A percentile compares a stretch with the other conserved stretches of the same genome.
Evolutionary conservation across 2,329 filamentous ascomycete genomes (phyloP).

Genomic region (Verticillium klebahnii): DNA sequence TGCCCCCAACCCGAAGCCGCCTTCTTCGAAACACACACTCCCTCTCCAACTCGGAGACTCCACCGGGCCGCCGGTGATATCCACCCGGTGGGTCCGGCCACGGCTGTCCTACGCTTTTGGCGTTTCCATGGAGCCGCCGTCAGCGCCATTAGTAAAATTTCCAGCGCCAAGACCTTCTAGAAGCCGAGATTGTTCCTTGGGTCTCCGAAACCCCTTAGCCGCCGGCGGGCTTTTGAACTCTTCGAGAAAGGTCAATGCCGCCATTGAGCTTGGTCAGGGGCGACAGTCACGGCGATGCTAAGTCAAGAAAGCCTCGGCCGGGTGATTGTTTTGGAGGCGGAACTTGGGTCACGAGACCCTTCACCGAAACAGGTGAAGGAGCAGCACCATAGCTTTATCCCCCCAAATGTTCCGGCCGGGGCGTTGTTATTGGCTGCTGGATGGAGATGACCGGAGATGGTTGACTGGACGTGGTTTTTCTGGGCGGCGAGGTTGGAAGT

Average conservation of each 20-base stretch:
- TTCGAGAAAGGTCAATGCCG: not conserved
- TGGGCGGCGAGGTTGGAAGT: not conserved
- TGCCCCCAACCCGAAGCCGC: not conserved
- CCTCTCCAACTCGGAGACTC: not conserved
- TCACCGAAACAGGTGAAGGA: not conserved
- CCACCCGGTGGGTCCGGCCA: not conserved
- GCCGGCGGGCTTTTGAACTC: not conserved
- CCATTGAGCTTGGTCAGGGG: not conserved
- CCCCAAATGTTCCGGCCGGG: not conserved
- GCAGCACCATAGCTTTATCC: not conserved
- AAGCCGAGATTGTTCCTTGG: not conserved
- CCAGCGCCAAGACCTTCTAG: not conserved
- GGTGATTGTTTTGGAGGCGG: not conserved
- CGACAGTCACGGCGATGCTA: not conserved
- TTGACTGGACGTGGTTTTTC: not conserved
- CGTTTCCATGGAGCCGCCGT: not conserved
- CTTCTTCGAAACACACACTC: not conserved
- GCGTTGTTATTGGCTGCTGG: not conserved
- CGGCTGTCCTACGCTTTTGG: not conserved
- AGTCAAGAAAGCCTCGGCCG: not conserved
- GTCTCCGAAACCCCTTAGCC: not conserved
- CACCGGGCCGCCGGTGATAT: not conserved
- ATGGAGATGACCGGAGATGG: not conserved
- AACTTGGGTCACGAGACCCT: not conserved
- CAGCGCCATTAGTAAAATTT: not conserved